Evolutionary conservation across 2,329 filamentous ascomycete species (phyloP).

Genomic region (Cercospora berteroae): DNA sequence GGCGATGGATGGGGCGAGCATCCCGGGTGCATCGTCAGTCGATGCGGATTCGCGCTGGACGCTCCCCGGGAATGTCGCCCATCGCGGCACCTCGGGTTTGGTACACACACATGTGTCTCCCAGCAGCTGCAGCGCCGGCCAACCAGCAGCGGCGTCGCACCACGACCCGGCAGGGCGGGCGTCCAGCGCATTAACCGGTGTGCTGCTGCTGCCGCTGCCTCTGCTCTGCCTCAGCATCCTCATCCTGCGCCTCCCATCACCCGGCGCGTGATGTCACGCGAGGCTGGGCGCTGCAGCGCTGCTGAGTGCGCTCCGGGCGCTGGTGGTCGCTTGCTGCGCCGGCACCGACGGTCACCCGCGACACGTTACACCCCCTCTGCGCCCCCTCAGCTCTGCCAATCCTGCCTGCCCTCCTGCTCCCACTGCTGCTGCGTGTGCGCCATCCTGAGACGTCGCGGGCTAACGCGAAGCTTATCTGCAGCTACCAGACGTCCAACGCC

Average conservation of each 20-base stretch:
- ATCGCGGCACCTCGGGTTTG: slow-evolving; percentile 22
- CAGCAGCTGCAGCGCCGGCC: slow-evolving; percentile 21
- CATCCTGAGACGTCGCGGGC: slow-evolving; percentile 16
- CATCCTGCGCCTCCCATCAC: slow-evolving; percentile 19
- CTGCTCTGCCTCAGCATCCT: neutral
- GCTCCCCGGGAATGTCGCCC: slow-evolving; percentile 16
- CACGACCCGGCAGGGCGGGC: slow-evolving; percentile 22
- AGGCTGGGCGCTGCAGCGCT: slow-evolving; percentile 17
- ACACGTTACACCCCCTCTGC: slow-evolving; percentile 28
- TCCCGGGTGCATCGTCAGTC: slow-evolving; percentile 13
- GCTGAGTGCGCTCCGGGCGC: slow-evolving; percentile 12
- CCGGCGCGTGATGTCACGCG: slow-evolving; percentile 27
- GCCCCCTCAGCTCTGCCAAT: slow-evolving; percentile 10
- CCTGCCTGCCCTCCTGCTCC: neutral
- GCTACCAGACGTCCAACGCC: slow-evolving; percentile 48
- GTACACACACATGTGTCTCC: slow-evolving; percentile 14
- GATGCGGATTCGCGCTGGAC: slow-evolving; percentile 18
- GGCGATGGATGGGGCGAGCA: neutral
- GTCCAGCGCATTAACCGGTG: slow-evolving; percentile 24
- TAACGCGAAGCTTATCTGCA: slow-evolving; percentile 22
- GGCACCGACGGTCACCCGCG: slow-evolving; percentile 20
- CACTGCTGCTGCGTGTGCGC: slow-evolving; percentile 9
- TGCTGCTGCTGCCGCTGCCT: neutral
- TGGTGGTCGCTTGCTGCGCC: neutral
- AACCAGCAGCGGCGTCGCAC: slow-evolving; percentile 20